Conservation (phyloP, 176 grass and related monocot species). For the Carex cristatella region DNA sequence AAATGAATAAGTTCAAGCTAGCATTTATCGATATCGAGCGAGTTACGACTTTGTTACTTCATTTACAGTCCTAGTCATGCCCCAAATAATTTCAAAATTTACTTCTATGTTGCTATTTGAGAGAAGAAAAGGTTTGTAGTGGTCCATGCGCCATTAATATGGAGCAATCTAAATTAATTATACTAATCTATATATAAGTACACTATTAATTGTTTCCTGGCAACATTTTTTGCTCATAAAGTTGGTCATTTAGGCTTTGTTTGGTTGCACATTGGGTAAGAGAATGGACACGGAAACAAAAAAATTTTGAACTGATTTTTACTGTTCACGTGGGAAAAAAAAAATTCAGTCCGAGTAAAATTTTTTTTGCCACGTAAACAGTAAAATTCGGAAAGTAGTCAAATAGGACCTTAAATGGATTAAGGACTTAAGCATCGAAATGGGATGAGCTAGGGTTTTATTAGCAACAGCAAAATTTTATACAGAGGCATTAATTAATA, state of each 20-base stretch:
- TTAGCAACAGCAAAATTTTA: constrained; percentile 1
- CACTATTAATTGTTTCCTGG: not conserved
- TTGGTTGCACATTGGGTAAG: too few species aligned
- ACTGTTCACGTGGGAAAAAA: too few species aligned
- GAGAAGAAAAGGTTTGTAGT: not conserved
- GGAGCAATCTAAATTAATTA: not conserved
- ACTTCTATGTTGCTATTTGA: not conserved
- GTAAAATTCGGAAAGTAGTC: too few species aligned
- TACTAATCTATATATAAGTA: not conserved
- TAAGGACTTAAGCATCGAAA: constrained; percentile 7
- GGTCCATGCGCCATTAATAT: not conserved
- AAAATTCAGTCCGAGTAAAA: not conserved
- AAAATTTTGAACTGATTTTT: too few species aligned
- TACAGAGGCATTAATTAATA: not conserved
- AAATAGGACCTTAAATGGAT: not conserved
- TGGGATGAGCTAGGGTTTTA: constrained; percentile 1
- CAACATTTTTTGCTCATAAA: not conserved
- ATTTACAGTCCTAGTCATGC: too few species aligned
- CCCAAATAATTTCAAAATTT: too few species aligned
- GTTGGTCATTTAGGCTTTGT: not conserved
- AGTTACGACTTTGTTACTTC: too few species aligned
- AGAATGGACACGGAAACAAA: too few species aligned
- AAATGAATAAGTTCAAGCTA: too few species aligned
- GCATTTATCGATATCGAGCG: too few species aligned
- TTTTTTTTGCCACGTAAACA: too few species aligned